Evolutionary conservation across 305 asterid species (phyloP).

Genomic region (Fraxinus baroniana): DNA sequence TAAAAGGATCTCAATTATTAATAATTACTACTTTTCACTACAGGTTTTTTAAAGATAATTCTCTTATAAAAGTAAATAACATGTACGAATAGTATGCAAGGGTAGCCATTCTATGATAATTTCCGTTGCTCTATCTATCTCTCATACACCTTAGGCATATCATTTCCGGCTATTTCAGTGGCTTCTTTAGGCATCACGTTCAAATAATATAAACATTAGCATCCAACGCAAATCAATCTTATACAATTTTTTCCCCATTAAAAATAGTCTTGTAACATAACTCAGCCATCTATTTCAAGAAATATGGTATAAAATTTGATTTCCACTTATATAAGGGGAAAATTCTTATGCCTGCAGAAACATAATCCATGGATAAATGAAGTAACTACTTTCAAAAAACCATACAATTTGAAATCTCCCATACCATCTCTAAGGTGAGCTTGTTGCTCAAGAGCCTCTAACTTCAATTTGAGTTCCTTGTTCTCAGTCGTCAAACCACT

Average conservation of each 20-base stretch:
- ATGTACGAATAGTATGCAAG: background rate
- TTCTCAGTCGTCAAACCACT: constrained; percentile 69
- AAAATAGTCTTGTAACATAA: background rate
- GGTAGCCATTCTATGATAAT: background rate
- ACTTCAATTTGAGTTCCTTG: constrained; percentile 82
- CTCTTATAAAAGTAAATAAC: background rate
- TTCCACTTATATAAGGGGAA: background rate
- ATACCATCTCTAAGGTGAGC: constrained; percentile 94
- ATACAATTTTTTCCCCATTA: background rate
- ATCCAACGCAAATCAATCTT: background rate
- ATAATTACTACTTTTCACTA: background rate
- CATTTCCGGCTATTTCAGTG: background rate
- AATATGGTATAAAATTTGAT: background rate
- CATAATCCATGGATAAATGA: background rate
- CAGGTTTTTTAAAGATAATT: background rate
- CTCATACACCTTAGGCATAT: background rate
- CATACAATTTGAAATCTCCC: constrained; percentile 3
- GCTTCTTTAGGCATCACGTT: background rate
- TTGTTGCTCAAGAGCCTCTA: constrained; percentile 86
- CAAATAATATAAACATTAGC: background rate
- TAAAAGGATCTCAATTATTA: background rate
- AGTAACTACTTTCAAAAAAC: background rate
- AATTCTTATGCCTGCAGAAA: background rate
- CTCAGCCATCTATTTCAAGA: background rate
- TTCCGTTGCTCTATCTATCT: background rate